Evolutionary conservation across 169 alveolate genomes (phyloP).

Genomic region (Amoebophrya sp.): DNA sequence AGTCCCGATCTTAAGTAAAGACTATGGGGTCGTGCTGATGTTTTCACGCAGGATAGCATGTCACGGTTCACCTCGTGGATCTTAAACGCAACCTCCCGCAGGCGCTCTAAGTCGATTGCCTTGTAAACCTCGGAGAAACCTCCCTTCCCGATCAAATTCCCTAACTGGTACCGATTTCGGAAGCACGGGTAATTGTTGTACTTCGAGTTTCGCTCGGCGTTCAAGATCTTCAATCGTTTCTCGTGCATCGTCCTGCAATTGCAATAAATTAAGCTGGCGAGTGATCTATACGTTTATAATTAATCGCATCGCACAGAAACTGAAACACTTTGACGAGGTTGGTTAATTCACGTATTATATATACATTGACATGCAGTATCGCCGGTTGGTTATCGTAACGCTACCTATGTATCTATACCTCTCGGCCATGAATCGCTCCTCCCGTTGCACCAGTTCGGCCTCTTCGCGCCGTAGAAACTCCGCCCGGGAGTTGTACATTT

Average conservation of each 20-base stretch:
- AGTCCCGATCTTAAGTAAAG: no score
- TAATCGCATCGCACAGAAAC: no score
- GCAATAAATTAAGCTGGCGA: no score
- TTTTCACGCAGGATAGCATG: constrained; percentile 68
- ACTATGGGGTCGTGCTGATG: no score
- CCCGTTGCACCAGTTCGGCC: background rate
- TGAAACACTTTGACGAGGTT: no score
- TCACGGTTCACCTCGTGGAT: constrained; percentile 69
- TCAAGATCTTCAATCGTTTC: background rate
- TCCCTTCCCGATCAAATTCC: constrained; percentile 72
- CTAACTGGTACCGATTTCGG: constrained; percentile 56
- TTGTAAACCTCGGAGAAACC: constrained; percentile 80
- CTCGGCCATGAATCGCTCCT: background rate
- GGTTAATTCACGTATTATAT: no score
- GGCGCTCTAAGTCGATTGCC: constrained; percentile 68
- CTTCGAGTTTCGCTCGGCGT: background rate
- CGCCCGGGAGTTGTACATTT: background rate
- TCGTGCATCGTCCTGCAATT: no score
- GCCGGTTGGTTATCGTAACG: no score
- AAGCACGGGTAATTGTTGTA: background rate
- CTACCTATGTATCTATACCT: no score
- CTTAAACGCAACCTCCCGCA: constrained; percentile 70
- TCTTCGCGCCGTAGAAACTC: background rate
- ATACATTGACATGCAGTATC: no score
- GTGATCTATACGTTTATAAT: no score